Evolutionary conservation across 2,329 filamentous ascomycete species (phyloP).

Genomic region (Aspergillus fructus): DNA sequence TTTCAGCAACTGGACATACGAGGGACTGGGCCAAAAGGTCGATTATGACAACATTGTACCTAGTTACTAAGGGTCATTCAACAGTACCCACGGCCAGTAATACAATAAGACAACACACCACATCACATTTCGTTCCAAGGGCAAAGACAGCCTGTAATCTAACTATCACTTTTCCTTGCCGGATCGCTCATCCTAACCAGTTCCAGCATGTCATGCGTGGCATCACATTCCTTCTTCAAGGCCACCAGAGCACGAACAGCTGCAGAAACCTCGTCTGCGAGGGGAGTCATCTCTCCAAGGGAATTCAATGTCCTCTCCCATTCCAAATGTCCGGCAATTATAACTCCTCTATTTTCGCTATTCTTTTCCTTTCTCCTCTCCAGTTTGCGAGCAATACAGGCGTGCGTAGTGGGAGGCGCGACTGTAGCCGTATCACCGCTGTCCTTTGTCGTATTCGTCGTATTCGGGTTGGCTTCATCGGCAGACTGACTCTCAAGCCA

Average conservation of each 20-base stretch:
- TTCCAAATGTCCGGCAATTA: background rate
- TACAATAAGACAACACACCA: background rate
- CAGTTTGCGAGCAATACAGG: too few species aligned
- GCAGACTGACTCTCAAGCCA: too few species aligned
- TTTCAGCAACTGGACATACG: slow-evolving; percentile 7
- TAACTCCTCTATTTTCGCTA: background rate
- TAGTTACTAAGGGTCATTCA: background rate
- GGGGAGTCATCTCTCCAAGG: background rate
- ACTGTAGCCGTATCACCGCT: too few species aligned
- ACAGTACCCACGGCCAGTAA: background rate
- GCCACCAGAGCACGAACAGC: background rate
- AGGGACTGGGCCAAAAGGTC: slow-evolving; percentile 9
- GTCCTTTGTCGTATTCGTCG: too few species aligned
- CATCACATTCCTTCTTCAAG: background rate
- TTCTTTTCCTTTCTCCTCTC: background rate
- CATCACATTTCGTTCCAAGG: background rate
- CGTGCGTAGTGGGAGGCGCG: too few species aligned
- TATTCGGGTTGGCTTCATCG: too few species aligned
- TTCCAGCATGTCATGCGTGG: background rate
- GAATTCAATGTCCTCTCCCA: background rate
- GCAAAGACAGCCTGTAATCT: background rate
- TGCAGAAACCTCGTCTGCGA: background rate
- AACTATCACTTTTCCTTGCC: background rate
- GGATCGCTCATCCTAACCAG: background rate
- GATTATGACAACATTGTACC: slow-evolving; percentile 6